Evolutionary conservation across 208 protist genomes (phyloP).

Genomic region (Lotmaria passim): DNA sequence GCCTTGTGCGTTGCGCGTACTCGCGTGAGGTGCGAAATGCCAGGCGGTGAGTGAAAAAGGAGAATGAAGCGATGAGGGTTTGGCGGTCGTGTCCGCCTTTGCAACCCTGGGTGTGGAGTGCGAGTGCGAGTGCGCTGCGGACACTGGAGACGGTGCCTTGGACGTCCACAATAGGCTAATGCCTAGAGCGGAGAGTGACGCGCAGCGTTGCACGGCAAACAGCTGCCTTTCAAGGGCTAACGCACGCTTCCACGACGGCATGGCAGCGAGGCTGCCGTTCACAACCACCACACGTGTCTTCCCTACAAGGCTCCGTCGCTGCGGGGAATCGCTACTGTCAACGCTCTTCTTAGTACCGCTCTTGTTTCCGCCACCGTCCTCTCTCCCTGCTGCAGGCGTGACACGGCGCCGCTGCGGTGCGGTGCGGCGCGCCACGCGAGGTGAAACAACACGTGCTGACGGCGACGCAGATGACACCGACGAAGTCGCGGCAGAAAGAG

Average conservation of each 20-base stretch:
- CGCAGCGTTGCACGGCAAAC: constrained; percentile 7
- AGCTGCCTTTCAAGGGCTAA: constrained; percentile 10
- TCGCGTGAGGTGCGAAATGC: neutral
- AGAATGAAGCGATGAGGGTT: neutral
- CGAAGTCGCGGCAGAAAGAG: neutral
- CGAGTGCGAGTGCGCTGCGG: neutral
- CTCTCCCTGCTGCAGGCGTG: neutral
- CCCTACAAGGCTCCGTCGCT: too few relatives aligned
- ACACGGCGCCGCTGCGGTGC: neutral
- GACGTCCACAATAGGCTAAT: neutral
- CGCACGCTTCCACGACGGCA: neutral
- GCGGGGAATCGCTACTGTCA: too few relatives aligned
- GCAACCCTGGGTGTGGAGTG: too few relatives aligned
- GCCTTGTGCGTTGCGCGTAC: neutral
- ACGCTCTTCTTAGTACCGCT: too few relatives aligned
- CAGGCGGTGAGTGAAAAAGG: neutral
- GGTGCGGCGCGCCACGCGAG: neutral
- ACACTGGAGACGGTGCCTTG: neutral
- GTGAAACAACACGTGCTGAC: constrained; percentile 4
- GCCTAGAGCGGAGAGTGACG: neutral
- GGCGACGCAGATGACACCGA: neutral
- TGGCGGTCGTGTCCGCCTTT: neutral
- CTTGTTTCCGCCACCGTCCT: neutral
- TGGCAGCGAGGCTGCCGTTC: too few relatives aligned
- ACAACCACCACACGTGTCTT: neutral